Conservation (phyloP, 2,329 filamentous ascomycete species). For the Herpomyces periplanetae region DNA sequence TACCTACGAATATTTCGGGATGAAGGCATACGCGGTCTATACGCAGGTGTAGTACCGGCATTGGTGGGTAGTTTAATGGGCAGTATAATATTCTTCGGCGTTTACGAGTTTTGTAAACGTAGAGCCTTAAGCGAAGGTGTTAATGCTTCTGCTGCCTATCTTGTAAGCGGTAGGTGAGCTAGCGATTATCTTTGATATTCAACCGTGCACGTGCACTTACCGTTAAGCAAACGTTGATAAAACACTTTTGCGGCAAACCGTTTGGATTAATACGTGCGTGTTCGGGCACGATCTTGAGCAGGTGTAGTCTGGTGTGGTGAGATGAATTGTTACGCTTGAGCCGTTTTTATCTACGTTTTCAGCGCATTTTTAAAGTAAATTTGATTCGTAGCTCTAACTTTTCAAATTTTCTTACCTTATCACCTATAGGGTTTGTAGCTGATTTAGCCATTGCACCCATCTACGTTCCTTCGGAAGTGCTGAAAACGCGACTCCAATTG, state of each 20-base stretch:
- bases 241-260: too few relatives aligned
- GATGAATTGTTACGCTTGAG: too few relatives aligned
- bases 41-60: conserved; percentile 69
- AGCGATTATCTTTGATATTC: conserved; percentile 2
- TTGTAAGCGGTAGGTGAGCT: conserved; percentile 24
- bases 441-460: conserved; percentile 66
- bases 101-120: conserved; percentile 80
- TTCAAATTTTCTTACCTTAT: conserved; percentile 1
- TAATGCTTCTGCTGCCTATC: conserved; percentile 44
- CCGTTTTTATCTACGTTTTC: too few relatives aligned
- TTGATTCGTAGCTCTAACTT: background rate
- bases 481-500: conserved; percentile 83
- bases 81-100: conserved; percentile 76
- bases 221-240: too few relatives aligned
- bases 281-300: too few relatives aligned
- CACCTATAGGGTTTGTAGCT: conserved; percentile 38
- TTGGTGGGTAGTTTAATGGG: conserved; percentile 71
- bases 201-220: conserved; percentile 4
- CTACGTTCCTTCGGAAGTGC: conserved; percentile 83
- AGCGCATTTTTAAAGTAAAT: too few relatives aligned
- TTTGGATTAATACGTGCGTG: too few relatives aligned
- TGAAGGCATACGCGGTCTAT: conserved; percentile 55
- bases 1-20: conserved; percentile 78
- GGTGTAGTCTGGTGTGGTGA: too few relatives aligned
- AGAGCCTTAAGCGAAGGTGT: conserved; percentile 49